phyloP scores from a whole-genome alignment of 495 filamentous ascomycete species.

The Astrocystis sublimbata region DNA sequence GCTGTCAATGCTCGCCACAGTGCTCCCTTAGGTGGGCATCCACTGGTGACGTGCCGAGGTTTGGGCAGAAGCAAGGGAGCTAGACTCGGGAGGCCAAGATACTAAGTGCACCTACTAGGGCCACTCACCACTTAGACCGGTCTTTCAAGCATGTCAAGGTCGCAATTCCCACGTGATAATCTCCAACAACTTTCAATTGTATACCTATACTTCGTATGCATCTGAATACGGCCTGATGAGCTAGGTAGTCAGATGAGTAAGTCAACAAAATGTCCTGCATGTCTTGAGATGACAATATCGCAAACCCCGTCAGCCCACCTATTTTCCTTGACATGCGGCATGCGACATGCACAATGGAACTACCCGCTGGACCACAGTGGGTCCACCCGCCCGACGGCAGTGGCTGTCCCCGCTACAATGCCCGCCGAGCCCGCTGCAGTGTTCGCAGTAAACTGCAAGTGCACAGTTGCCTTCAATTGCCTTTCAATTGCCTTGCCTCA shows the following conservation, averaged over 20 bases:
- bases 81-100: neutral
- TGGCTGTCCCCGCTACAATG: neutral
- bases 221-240: too few species aligned
- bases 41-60: slow-evolving; percentile 7
- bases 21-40: neutral
- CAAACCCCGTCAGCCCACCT: neutral
- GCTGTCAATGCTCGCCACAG: neutral
- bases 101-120: neutral
- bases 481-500: too few species aligned
- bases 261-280: neutral
- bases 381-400: neutral
- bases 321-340: neutral
- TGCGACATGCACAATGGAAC: neutral
- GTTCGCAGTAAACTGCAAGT: too few species aligned
- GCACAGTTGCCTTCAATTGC: neutral
- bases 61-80: neutral
- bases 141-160: neutral
- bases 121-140: too few species aligned
- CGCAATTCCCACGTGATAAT: neutral
- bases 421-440: too few species aligned
- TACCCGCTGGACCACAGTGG: neutral
- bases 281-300: neutral
- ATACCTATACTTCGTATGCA: neutral
- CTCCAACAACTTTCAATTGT: neutral
- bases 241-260: too few species aligned